A percentile compares a stretch with the other conserved stretches of the same genome.
phyloP scores from a whole-genome alignment of 345 rosid genomes.

The Boechera stricta region DNA sequence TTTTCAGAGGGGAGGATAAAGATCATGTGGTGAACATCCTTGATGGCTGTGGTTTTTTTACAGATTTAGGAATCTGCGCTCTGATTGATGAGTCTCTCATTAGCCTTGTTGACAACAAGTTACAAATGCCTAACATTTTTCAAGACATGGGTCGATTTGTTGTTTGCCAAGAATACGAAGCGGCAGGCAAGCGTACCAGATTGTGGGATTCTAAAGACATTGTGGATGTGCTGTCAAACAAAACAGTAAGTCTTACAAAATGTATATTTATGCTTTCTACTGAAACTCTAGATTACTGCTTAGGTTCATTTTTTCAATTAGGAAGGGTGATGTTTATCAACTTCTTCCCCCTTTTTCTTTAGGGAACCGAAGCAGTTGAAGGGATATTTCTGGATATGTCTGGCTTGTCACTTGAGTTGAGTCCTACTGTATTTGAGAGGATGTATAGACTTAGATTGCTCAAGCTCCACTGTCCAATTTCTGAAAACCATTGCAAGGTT shows the following conservation, averaged over 20 bases:
- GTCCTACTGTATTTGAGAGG: constrained; percentile 32
- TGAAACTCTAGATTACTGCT: not conserved
- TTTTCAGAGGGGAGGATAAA: constrained; percentile 32
- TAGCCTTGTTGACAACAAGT: not conserved
- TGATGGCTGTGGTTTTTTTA: constrained; percentile 22
- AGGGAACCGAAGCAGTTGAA: constrained; percentile 45
- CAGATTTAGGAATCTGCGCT: constrained; percentile 30
- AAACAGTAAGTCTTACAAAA: constrained; percentile 24
- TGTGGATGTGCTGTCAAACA: constrained; percentile 28
- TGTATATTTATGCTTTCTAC: not conserved
- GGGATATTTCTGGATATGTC: constrained; percentile 40
- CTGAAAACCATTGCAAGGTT: not conserved
- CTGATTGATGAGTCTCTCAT: constrained; percentile 48
- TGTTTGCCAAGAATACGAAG: constrained; percentile 19
- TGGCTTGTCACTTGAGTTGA: constrained; percentile 15
- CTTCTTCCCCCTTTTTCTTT: not conserved
- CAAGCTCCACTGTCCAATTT: constrained; percentile 16
- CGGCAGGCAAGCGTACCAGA: constrained; percentile 40
- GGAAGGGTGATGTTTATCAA: not conserved
- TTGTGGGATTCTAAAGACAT: constrained; percentile 44
- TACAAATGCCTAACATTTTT: constrained; percentile 44
- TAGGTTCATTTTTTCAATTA: not conserved
- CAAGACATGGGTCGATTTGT: constrained; percentile 45
- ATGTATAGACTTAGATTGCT: constrained; percentile 40
- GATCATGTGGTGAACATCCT: constrained; percentile 31